Evolutionary conservation across 768 basidiomycete genomes (phyloP), one percentile per base, ranked within the genome.

Genomic region (Boletus rubescentipes): DNA sequence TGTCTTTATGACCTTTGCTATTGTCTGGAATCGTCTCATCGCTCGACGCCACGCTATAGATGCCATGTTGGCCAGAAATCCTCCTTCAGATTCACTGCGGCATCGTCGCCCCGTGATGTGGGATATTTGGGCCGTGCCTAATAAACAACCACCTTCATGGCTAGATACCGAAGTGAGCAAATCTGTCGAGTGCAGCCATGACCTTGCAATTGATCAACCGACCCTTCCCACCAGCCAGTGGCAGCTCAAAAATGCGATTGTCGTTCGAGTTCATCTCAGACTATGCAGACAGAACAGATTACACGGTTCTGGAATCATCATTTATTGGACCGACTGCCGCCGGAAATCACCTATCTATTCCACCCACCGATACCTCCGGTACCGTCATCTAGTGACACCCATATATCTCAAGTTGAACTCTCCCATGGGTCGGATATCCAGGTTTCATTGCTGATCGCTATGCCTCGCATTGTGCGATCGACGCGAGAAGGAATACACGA

Each of bases 1-100:
- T 2, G 31, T 71, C 36, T 72, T 70, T 51, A 68, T 72, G 65
- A 45, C 52, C 11, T 53, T 51, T 51, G 71, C 69, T 8, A 51
- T 71, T 4, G 40, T 67, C 46, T 70, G 69, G 69, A 70, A 66
- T 38, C 69, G 71, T 39, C 71, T 70, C n/a, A 59, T 71, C 20
- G 35, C 49, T 2, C 63, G 69, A 18, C 69, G 69, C 26, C 69
- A 47, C 1, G 51, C 48, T 2, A 71, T 72, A 34, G 69, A 72
- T 1, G 58, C 57, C 14, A 58, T 45, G 56, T 52, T 63, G 49
- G 43, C 29, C 14, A 31, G 26, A 15, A 58, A 20, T 21, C 12
- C 42, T 4, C 39, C 53, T 5, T 20, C 9, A 36, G 40, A 36
- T 3, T 30, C 46, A 37, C 58, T 35, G 15, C 51, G 32, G 15